Base-by-base conservation (phyloP, 2,329 filamentous ascomycete species). In the Aspergillus calidoustus region DNA sequence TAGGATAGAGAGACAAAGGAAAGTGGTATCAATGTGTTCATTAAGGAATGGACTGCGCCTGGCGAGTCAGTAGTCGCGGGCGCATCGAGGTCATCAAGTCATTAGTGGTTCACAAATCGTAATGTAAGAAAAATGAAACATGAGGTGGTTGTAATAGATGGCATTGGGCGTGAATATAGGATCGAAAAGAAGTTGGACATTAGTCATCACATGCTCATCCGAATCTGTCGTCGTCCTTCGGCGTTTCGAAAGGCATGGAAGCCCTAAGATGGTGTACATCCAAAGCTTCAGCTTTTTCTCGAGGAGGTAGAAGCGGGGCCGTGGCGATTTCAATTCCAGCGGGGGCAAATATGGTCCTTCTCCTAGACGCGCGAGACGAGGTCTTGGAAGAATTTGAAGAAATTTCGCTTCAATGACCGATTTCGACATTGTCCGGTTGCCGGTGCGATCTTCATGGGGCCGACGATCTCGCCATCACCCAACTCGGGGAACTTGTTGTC, bases 401-500 rank as follows among this genome's bases (percentile, higher is more conserved):
- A 76, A 49, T 74, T 77, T 59, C 79, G 77, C 64, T 80, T 78
- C 52, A 76, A 68, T 7, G 77, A 76, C 25, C 71, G 77, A 61
- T 71, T 72, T 43, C 78, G 77, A 59, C 79, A 76, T 60, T 74
- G 71, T 67, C 62, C 77, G 64, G 84, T 68, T 88, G 72, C 73
- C 2, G 77, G 78, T 6, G 75, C 79, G 38, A 81, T 79, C n/a
- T 75, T 87, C 93, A 97, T 97, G 7, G 93, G 93, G 1, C 93
- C 93, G 49, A 97, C 92, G 73, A 97, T 96, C 76, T 96, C 93
- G 69, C 93, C 90, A 71, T 97, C 93, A 56, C 93, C 93, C 34
- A 94, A 86, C 69, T 89, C 88, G 25, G 93, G 93, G 71, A 97
- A 97, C 76, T 97, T 97, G 72, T 91, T 90, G 65, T 81, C 77